Evolutionary conservation across 345 rosid genomes (phyloP), one percentile per base, ranked within the genome.

Genomic region (Arabis alpina): DNA sequence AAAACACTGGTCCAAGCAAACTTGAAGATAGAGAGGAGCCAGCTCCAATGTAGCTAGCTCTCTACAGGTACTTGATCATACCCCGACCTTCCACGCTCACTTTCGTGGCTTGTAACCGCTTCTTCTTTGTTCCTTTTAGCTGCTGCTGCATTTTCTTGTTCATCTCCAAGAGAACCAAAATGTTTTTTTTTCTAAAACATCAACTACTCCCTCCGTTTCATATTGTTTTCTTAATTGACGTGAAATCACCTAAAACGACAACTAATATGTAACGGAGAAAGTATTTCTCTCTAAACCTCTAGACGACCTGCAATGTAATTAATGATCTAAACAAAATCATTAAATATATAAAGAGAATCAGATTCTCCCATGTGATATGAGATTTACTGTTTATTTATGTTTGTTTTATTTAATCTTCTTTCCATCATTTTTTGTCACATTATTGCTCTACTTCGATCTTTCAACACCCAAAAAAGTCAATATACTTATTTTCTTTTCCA

Each of bases 21-120:
- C 10, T 55, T 74, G 43, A 42, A 40, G 53, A 52, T 66, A 58
- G 72, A 58, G 72, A 58, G 50, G 40, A 56, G 44, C 66, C 61
- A 66, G 37, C 19, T 13, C n/a, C n/a, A n/a, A n/a, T n/a, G n/a
- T n/a, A n/a, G n/a, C n/a, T 62, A 34, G 13, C 50, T 61, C 70
- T 54, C 64, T 81, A 91, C 70, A 94, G 84, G 82, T 94, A 94
- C 70, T 94, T 94, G 43, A 86, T 70, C 99, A 94, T 94, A 23
- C 99, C 99, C 51, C 98, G 92, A 54, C 99, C 98, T 81, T 94
- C 99, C 42, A 89, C 96, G 4, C 98, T 89, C 52, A 94, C 84
- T 60, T 82, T 94, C 6, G 99, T 84, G 10, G 99, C 99, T 76
- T 94, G 99, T 61, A 91, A 70, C 70, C 82, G 77, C 90, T 83